Evolutionary conservation across 257 asterid genomes (phyloP).

Genomic region (Anisodus acutangulus): DNA sequence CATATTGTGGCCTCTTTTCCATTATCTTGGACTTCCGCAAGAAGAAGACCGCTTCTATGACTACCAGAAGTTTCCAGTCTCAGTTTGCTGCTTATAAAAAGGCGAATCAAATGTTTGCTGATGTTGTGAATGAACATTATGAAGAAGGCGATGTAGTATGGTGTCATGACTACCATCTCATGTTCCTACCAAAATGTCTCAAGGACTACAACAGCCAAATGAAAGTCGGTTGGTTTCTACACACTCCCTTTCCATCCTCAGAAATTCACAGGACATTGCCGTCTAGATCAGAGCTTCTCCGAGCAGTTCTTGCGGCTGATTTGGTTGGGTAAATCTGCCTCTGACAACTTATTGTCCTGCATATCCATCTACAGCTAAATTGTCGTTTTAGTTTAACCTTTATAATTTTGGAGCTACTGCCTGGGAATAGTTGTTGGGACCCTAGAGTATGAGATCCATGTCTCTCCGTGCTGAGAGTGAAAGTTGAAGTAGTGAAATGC

Average conservation of each 20-base stretch:
- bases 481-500: neutral
- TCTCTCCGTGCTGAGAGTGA: neutral
- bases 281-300: constrained; percentile 81
- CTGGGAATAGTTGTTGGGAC: constrained; percentile 10
- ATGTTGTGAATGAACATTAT: constrained; percentile 75
- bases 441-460: neutral
- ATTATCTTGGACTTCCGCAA: constrained; percentile 94
- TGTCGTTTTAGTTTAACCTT: constrained; percentile 7
- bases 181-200: constrained; percentile 88
- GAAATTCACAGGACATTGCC: constrained; percentile 96
- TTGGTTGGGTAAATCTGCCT: constrained; percentile 74
- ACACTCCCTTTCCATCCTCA: constrained; percentile 95
- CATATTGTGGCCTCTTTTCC: constrained; percentile 90
- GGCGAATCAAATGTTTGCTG: constrained; percentile 95
- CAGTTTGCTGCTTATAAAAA: constrained; percentile 85
- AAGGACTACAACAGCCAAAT: constrained; percentile 72
- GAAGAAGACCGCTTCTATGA: constrained; percentile 94
- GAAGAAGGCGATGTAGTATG: constrained; percentile 93
- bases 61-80: constrained; percentile 91
- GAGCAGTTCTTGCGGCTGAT: constrained; percentile 89
- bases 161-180: constrained; percentile 97
- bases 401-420: constrained; percentile 1
- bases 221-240: constrained; percentile 98
- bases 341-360: constrained; percentile 23
- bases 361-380: neutral